Evolutionary conservation across 768 basidiomycete species (phyloP), one percentile per base, ranked within the genome.

Genomic region (Rhizopogon sp.): DNA sequence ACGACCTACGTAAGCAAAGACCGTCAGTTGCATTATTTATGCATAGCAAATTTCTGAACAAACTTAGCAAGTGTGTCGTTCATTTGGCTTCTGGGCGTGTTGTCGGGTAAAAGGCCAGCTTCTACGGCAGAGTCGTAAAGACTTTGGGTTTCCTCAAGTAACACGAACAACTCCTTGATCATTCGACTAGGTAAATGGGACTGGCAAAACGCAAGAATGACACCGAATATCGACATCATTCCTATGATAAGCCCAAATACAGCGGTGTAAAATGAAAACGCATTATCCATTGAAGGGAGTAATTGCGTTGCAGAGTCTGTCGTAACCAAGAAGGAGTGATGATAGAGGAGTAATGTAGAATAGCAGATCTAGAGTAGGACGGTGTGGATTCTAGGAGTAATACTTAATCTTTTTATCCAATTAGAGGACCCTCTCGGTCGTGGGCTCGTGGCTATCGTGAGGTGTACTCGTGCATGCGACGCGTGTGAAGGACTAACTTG

Each of bases 191-290:
- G 54, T 4, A 55, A 22, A 14, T 55, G 54, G 4, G 47, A 35
- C 8, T 28, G 54, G n/a, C 3, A 33, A 11, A 55, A 16, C 6
- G 13, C 33, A 33, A 55, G 22, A 6, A 49, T 14, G 22, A 50
- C 7, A 3, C 29, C 29, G 3, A 41, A n/a, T 42, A 55, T 22
- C 2, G 54, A 10, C 9, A 40, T 33, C 6, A 17, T 39, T 0
- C 54, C 54, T 22, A 31, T 22, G 28, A 43, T 28, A 39, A 55
- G 35, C 39, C 39, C 54, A 35, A 55, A 55, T 3, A 28, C 40
- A 33, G 31, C 25, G 39, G 54, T 49, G 14, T 20, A 55, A 20
- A 49, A 41, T 13, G 29, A 41, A 29, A 49, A 20, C 22, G 16
- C 25, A 25, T 25, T 25, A 25, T 25, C 29, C 31, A 33, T 33